Percentiles rank a stretch among this genome's conserved stretches.
Evolutionary conservation across 2,329 filamentous ascomycete genomes (phyloP).

Genomic region (Microdochium nivale): DNA sequence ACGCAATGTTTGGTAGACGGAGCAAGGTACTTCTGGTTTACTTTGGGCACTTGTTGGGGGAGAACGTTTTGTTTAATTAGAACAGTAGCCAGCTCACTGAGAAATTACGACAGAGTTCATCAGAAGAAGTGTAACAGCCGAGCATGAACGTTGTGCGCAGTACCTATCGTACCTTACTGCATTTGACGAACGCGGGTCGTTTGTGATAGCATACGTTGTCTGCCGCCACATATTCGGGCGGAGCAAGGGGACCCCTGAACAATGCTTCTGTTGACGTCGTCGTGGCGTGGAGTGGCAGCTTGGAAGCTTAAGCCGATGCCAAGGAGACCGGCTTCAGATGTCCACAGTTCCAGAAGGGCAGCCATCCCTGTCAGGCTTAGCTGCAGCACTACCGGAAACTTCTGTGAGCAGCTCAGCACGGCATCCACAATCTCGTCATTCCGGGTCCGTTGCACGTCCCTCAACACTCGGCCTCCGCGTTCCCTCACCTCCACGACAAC

Average conservation of each 20-base stretch:
- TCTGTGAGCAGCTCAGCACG: not conserved
- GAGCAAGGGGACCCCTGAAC: not conserved
- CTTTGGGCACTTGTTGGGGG: too few relatives aligned
- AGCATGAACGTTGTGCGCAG: too few relatives aligned
- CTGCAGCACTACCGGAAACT: not conserved
- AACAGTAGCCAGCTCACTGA: too few relatives aligned
- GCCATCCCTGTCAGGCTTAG: not conserved
- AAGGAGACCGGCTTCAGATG: not conserved
- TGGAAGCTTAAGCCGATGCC: not conserved
- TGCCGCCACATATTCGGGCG: not conserved
- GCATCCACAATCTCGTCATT: not conserved
- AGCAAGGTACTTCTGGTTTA: too few relatives aligned
- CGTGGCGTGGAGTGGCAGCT: not conserved
- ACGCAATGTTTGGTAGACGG: too few relatives aligned
- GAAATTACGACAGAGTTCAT: too few relatives aligned
- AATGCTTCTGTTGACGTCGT: not conserved
- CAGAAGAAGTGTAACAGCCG: too few relatives aligned
- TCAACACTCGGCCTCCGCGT: not conserved
- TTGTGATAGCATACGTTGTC: too few relatives aligned
- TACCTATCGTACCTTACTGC: too few relatives aligned
- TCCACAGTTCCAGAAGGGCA: not conserved
- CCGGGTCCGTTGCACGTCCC: not conserved
- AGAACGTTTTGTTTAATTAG: too few relatives aligned
- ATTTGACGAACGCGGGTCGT: too few relatives aligned
- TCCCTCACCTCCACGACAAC: not conserved